Conservation (phyloP, 805 yeast species). For the Hanseniaspora lachancei region DNA sequence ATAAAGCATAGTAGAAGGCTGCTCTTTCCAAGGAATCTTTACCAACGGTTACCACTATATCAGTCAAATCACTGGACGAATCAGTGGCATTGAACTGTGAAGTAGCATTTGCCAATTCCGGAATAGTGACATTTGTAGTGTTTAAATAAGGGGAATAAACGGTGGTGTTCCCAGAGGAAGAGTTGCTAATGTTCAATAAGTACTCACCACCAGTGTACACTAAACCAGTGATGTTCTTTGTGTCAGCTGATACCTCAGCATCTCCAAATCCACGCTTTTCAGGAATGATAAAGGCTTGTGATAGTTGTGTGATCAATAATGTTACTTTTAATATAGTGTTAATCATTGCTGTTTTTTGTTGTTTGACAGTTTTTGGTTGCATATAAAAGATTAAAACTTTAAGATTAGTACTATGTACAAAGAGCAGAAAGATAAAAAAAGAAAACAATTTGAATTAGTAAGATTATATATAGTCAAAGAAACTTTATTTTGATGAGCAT, state of each 20-base stretch:
- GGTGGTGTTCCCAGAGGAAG: conserved; percentile 10
- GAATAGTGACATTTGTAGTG: conserved; percentile 20
- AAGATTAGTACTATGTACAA: too few species aligned
- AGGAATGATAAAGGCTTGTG: conserved; percentile 11
- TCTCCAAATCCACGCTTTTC: conserved; percentile 10
- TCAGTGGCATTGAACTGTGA: conserved; percentile 16
- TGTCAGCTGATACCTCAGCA: conserved; percentile 9
- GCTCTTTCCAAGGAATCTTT: conserved; percentile 20
- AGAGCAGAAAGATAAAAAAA: too few species aligned
- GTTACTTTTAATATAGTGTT: background rate
- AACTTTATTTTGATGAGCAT: too few species aligned
- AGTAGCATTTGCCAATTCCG: conserved; percentile 19
- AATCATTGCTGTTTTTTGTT: conserved; percentile 6
- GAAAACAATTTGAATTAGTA: too few species aligned
- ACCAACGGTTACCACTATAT: conserved; percentile 19
- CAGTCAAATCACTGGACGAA: conserved; percentile 18
- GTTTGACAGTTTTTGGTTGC: background rate
- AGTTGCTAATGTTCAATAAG: conserved; percentile 4
- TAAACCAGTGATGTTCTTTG: conserved; percentile 13
- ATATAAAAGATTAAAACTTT: too few species aligned
- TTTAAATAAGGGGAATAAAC: conserved; percentile 17
- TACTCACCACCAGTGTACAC: conserved; percentile 4
- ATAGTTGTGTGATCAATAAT: conserved; percentile 12
- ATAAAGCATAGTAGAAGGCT: conserved; percentile 22
- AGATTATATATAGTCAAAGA: too few species aligned